Evolutionary conservation across 2,329 filamentous ascomycete species (phyloP), one percentile per base, ranked within the genome.

Genomic region (Arthrobotrys megalospora): DNA sequence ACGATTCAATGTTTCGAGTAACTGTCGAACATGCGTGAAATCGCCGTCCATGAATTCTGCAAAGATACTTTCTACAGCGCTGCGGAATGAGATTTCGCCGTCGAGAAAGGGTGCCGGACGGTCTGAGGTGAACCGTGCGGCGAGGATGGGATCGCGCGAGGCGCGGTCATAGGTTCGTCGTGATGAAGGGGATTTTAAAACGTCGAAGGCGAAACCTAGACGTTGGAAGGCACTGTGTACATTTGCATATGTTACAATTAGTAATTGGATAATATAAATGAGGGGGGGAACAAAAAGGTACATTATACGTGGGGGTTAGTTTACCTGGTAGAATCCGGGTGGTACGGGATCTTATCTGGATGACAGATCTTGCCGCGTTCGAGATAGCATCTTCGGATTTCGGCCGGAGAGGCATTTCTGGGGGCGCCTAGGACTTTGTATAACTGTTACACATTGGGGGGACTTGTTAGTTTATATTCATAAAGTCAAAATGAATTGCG

Each of bases 31-130:
- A 12, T 84, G 81, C 1, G 81, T 81, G 70, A 85, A 85, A 79
- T 85, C 84, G 0, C 84, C 84, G 10, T 82, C 83, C 72, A 85
- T 83, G 60, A 85, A 85, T 80, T 85, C 84, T 14, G 84, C 82
- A 5, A 85, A 81, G 47, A 85, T 83, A 16, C 83, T 82, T 62
- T 84, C 83, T 36, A 85, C 84, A 0, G 84, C 84, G 32, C 82
- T 82, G 41, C 82, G 82, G 67, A 85, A 85, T 0, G 84, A 84
- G 64, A 84, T 81, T 58, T 85, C 83, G 65, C 83, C 83, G n/a
- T 83, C 83, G 14, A 85, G 72, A 84, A 84, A 64, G 81, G 48
- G 7, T 53, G 43, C n/a, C 50, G 73, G 14, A 6, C 81, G 14
- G 82, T 83, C 71, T 80, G 70, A 82, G 79, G 48, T 81, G 81